Base-by-base conservation (phyloP, 176 grass and related monocot genomes). In the Phragmites australis region DNA sequence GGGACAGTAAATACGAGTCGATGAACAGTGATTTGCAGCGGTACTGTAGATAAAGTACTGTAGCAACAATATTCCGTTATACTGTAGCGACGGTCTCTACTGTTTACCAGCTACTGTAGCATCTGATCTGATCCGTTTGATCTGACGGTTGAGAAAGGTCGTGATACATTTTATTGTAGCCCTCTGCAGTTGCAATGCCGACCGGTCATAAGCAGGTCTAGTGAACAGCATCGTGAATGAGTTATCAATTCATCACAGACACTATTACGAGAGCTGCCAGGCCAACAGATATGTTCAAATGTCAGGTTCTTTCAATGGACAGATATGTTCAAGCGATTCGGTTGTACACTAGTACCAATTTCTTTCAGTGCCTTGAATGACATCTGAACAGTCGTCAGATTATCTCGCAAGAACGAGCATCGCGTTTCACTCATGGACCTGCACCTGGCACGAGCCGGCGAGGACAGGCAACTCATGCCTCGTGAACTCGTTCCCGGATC, bases 311-410 rank as follows among this genome's bases (percentile, higher is more conserved):
- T 77, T 87, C 45, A 46, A 44, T 62, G 56, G 22, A 50, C 60
- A 39, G n/a, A 42, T 42, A 76, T 59, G 18, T 25, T 48, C 23
- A 57, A 51, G 16, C 42, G 32, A 77, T 61, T 62, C 43, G 1
- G 7, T 9, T 70, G 74, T 85, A 63, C 43, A 21, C 13, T 12
- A 61, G 53, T 31, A 59, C 40, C 46, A 37, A 49, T 69, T 59
- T 41, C 41, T 23, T 50, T 65, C 13, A 79, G 48, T 79, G 60
- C 21, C 76, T 61, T 41, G 30, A 0, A 26, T 65, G 62, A 40
- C 21, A 82, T 56, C 68, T 65, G 84, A 55, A 37, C 48, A 65
- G 44, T 59, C 9, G 54, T 39, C 64, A 70, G 72, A 53, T 39
- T 37, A 32, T 63, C 34, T 70, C 7, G 6, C 45, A 77, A 44